Percentiles rank a stretch among this genome's conserved stretches.
These are phyloP conservation scores for Cladosporium oxysporum DNA, from an alignment of 2,329 filamentous ascomycete genomes.

Conservation along the genomic window DNA sequence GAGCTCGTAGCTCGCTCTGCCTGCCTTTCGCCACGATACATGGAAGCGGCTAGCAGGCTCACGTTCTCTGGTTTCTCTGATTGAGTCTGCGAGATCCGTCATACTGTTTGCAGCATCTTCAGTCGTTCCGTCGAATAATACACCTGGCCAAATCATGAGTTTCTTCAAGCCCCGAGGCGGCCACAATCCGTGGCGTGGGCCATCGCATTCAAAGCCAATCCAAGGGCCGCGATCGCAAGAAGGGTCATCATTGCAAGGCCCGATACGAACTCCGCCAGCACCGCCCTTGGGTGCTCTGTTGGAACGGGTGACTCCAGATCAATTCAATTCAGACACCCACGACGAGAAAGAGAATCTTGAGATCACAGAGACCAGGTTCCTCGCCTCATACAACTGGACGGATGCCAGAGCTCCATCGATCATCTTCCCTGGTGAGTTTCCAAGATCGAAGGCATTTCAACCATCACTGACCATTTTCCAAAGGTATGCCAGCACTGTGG, in stretches of 20 bases:
- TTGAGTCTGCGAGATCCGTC: background rate
- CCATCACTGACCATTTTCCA: background rate
- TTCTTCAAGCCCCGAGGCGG: background rate
- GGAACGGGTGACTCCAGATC: slow-evolving; percentile 34
- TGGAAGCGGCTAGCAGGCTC: too few relatives aligned
- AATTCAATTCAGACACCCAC: background rate
- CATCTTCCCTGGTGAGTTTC: slow-evolving; percentile 46
- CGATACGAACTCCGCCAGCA: slow-evolving; percentile 2
- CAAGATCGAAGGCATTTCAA: background rate
- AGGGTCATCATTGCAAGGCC: background rate
- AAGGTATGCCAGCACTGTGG: slow-evolving; percentile 56
- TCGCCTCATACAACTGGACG: slow-evolving; percentile 58
- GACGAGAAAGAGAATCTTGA: background rate
- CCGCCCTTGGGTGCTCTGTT: slow-evolving; percentile 16
- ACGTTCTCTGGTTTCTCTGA: too few relatives aligned
- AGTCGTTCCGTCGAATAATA: background rate
- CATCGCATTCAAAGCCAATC: background rate
- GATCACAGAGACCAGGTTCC: slow-evolving; percentile 36
- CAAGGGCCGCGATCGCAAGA: too few relatives aligned
- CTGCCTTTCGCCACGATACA: too few relatives aligned
- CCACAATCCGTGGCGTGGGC: background rate
- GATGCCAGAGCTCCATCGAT: slow-evolving; percentile 42
- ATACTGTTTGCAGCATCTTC: background rate
- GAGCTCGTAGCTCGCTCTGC: background rate
- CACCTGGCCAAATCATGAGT: background rate